Base-by-base conservation (phyloP, 2,329 filamentous ascomycete genomes). In the Domatiomyces globalis region DNA sequence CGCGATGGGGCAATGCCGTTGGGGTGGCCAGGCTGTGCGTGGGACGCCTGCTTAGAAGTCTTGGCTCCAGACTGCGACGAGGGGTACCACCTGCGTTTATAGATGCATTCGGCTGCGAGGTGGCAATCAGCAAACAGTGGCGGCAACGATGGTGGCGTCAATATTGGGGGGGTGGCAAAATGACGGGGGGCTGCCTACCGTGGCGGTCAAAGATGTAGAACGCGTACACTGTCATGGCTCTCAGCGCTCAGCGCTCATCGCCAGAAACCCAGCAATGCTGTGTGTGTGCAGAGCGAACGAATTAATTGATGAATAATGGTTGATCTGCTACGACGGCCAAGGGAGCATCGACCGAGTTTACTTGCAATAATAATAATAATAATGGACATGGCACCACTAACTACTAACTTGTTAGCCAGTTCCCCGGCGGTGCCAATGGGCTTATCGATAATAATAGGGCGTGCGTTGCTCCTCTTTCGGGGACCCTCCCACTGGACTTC, bases 141-240 rank as follows among this genome's bases (percentile, higher is more conserved):
- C 33, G 12, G 12, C 33, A 39, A 5, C 33, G 15, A 43, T 29
- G 25, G 52, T 50, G 51, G 54, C 53, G 27, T 12, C n/a, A 12
- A 29, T 15, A 18, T 18, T 48, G 15, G 20, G 36, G 36, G 27
- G 43, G 45, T 27, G 15, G 49, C 8, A 25, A 19, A 17, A 19
- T 8, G 45, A 27, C 9, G 49, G 39, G 36, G 45, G 36, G 46
- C 18, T 25, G 25, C 79, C 65, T 77, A 95, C 92, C 95, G 71
- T 98, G 92, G 59, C 92, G 84, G 72, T 98, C 92, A 68, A 98
- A 98, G 66, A 98, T 95, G 76, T 95, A 95, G 72, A 98, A 95
- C 54, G 88, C 89, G 72, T 94, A 96, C 69, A 96, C 85, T 55
- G 85, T 83, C 92, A 98, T 96, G 65, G 61, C 73, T 67, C 60